A percentile compares a stretch with the other conserved stretches of the same genome.
Evolutionary conservation across 1,284 basidiomycete genomes (phyloP).

Genomic region (Tilletia setariae): DNA sequence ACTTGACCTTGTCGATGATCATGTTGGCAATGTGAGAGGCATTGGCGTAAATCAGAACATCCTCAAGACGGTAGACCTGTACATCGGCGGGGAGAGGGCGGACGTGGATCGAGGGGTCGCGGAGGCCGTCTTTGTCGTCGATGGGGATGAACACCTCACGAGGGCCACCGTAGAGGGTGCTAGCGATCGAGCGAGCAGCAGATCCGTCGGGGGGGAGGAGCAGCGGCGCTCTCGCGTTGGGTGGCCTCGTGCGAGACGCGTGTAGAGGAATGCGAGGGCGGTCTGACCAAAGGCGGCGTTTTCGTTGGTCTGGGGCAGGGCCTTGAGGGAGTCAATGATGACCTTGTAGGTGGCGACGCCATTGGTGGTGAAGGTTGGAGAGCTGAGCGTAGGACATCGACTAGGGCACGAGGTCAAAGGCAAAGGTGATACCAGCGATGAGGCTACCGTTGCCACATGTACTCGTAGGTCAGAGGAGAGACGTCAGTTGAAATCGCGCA

Average conservation of each 20-base stretch:
- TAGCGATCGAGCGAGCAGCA: constrained; percentile 18
- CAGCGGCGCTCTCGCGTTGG: constrained; percentile 14
- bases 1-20: constrained; percentile 77
- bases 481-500: no score
- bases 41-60: constrained; percentile 92
- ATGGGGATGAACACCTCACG: constrained; percentile 79
- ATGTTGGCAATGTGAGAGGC: constrained; percentile 72
- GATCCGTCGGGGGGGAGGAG: constrained; percentile 56
- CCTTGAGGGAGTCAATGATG: constrained; percentile 86
- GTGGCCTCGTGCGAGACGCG: constrained; percentile 54
- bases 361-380: constrained; percentile 41
- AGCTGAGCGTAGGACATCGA: constrained; percentile 49
- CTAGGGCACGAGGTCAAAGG: constrained; percentile 51
- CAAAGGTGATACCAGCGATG: constrained; percentile 56
- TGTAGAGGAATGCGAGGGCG: constrained; percentile 72
- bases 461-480: no score
- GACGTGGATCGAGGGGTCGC: constrained; percentile 71
- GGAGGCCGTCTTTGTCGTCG: constrained; percentile 60
- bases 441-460: constrained; percentile 55
- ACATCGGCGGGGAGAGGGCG: constrained; percentile 78
- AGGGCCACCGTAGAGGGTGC: constrained; percentile 13
- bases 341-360: constrained; percentile 70
- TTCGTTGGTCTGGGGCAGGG: constrained; percentile 67
- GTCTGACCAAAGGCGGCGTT: constrained; percentile 88
- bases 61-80: constrained; percentile 87